Evolutionary conservation across 2,329 filamentous ascomycete species (phyloP).

Genomic region (Fusarium continuum): DNA sequence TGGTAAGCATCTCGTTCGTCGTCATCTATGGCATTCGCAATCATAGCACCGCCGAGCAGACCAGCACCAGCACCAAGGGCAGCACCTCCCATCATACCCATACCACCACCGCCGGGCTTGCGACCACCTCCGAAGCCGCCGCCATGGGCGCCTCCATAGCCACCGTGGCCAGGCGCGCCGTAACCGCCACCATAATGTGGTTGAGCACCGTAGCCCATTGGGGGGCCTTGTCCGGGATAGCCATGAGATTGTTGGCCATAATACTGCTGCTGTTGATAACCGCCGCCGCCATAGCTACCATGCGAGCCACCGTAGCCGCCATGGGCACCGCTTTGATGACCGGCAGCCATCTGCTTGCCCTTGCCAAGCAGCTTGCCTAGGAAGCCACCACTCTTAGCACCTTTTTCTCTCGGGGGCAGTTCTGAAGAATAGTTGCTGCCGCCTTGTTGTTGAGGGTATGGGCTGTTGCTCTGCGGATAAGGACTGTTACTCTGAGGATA

Average conservation of each 20-base stretch:
- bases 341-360: conserved; percentile 51
- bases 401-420: conserved; percentile 53
- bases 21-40: conserved; percentile 74
- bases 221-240: conserved; percentile 40
- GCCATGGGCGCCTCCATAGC: conserved; percentile 48
- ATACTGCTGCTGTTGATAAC: conserved; percentile 45
- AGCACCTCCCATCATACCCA: conserved; percentile 78
- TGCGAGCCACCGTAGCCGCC: conserved; percentile 29
- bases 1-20: conserved; percentile 66
- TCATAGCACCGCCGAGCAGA: conserved; percentile 77
- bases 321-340: conserved; percentile 34
- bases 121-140: conserved; percentile 47
- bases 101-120: conserved; percentile 53
- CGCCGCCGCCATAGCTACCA: conserved; percentile 40
- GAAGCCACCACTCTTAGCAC: conserved; percentile 56
- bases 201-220: conserved; percentile 42
- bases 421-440: conserved; percentile 48
- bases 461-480: conserved; percentile 43
- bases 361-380: conserved; percentile 64
- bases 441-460: conserved; percentile 46
- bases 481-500: conserved; percentile 42
- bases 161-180: conserved; percentile 32
- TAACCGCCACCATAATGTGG: conserved; percentile 40
- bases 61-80: conserved; percentile 84
- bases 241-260: conserved; percentile 40